Evolutionary conservation across 2,329 filamentous ascomycete species (phyloP), one percentile per base, ranked within the genome.

Genomic region (Arthrobotrys megalospora): DNA sequence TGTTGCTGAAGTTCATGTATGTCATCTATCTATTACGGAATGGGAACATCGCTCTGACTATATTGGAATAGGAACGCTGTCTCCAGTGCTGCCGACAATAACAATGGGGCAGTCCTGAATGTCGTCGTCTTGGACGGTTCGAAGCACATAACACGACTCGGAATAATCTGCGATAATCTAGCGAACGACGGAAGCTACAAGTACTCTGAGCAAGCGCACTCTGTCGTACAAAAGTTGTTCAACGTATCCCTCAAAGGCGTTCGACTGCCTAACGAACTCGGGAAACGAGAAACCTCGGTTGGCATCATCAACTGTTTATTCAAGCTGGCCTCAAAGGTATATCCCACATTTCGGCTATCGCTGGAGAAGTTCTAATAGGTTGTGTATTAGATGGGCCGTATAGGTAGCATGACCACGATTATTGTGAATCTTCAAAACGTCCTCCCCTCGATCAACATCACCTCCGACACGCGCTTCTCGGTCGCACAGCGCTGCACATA

Each of bases 291-390:
- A 50, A 68, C 67, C 12, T 78, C 75, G 2, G 75, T 78, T 48
- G 75, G 75, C 6, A 63, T 78, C 6, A 78, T 78, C 43, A 78
- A 78, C n/a, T 78, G 75, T 43, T 64, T 78, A 38, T 78, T 78
- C 53, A 78, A 78, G 21, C 36, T 78, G 36, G 71, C 53, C n/a
- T 72, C 75, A 5, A 72, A 68, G 62, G 75, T 78, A 63, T 47
- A 38, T 5, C 36, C 24, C 24, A 28, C 43, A 28, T n/a, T 4
- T 7, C 24, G 2, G 8, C 10, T 43, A 16, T 19, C 4, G 36
- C 16, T 21, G 0, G 14, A 52, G 1, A 0, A 8, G 0, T 36
- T 8, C 60, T 62, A 12, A 71, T 38, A 8, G 24, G 7, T 14
- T 1, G 12, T 32, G 24, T 6, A 36, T 16, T n/a, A 78, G 75